Base-by-base conservation (phyloP, 192 early-diverging fungal genomes). In the Coemansia sp. region DNA sequence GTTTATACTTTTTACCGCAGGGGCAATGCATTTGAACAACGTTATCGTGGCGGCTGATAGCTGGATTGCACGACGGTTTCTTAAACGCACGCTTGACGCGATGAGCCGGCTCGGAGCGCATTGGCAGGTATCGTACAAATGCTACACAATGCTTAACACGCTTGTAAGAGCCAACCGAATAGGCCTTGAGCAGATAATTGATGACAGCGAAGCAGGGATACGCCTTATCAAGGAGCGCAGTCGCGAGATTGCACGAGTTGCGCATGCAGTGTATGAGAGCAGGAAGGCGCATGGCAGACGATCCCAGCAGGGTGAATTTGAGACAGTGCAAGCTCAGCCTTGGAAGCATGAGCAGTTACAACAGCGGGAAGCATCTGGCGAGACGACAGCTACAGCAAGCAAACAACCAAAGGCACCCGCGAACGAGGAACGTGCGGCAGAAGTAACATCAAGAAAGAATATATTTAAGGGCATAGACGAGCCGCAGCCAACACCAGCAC, bases 91-190 rank as follows among this genome's bases (percentile, higher is more conserved):
- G 9, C 67, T 81, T 19, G 60, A 81, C 21, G 73, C 76, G 55
- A 81, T 81, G 68, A 80, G 77, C 44, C 67, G 77, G 12, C 70
- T 73, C 10, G 77, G 77, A 12, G 77, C 77, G 9, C 77, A 80
- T 47, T 80, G 77, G 77, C 71, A 74, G 34, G 77, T 80, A 16
- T 80, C 77, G 6, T 80, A 73, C 57, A 80, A 80, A 60, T 80
- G 77, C 68, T 73, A 80, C 64, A 80, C 68, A 12, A 80, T 80
- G 77, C 68, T 80, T 18, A 80, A 63, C 44, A 67, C 71, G 21
- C 71, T 80, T 8, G 71, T 80, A 47, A 67, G 77, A 3, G 60
- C 77, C 32, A 80, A 80, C 62, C 53, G 65, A 10, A 80, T 80
- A 23, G 77, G 58, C 3, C 61, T 80, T 23, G 77, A 80, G 21